These are phyloP conservation scores for Ulota crispa DNA, from an alignment of 225 moss, liverwort and hornwort genomes.

Conservation along the genomic window DNA sequence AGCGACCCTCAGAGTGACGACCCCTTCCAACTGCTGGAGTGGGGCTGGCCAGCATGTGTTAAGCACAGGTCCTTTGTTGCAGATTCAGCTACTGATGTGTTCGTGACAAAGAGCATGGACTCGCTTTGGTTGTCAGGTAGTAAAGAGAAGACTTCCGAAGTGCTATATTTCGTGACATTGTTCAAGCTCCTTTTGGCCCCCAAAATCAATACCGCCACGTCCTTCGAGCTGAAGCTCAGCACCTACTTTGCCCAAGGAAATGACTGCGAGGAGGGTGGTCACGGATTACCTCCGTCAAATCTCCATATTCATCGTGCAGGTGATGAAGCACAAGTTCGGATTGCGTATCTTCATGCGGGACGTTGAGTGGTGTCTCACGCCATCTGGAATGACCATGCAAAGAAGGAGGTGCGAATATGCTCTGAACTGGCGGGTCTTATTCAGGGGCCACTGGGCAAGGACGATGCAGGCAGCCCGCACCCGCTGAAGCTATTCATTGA, in stretches of 20 bases:
- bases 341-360: slow-evolving; percentile 18
- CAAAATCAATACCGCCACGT: fast-evolving
- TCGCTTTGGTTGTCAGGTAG: background rate
- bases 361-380: slow-evolving; percentile 45
- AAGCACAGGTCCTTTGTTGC: background rate
- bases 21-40: background rate
- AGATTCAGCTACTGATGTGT: background rate
- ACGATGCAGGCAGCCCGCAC: slow-evolving; percentile 5
- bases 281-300: slow-evolving; percentile 19
- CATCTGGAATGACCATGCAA: slow-evolving; percentile 33
- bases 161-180: background rate
- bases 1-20: background rate
- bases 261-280: slow-evolving; percentile 21
- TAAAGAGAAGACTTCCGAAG: fast-evolving
- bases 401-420: slow-evolving; percentile 15
- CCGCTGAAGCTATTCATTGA: slow-evolving; percentile 18
- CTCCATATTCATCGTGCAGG: background rate
- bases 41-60: slow-evolving; percentile 19
- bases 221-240: background rate
- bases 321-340: background rate
- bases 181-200: slow-evolving; percentile 34
- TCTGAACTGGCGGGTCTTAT: slow-evolving; percentile 30
- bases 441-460: background rate
- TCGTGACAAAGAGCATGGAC: too few species aligned
- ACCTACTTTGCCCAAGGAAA: background rate